phyloP scores from a whole-genome alignment of 2,329 filamentous ascomycete genomes.

The Neodidymelliopsis sp. region DNA sequence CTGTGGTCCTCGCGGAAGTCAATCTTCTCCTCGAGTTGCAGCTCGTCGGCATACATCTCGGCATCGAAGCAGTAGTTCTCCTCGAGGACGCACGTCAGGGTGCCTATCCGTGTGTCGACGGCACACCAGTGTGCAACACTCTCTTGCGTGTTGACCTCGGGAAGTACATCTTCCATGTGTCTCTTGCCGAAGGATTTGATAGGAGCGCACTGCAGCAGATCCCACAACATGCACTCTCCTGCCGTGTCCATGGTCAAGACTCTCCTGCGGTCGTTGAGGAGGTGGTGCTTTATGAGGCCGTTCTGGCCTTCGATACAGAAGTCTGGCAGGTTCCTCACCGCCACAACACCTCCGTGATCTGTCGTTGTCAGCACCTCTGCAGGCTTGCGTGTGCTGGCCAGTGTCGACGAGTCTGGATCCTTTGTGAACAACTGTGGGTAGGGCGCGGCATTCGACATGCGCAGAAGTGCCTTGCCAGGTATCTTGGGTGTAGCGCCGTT shows the following conservation, averaged over 20 bases:
- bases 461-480: conserved; percentile 77
- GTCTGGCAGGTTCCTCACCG: conserved; percentile 56
- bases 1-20: conserved; percentile 93
- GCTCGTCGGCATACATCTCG: conserved; percentile 94
- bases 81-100: conserved; percentile 87
- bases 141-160: conserved; percentile 84
- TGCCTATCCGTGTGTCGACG: conserved; percentile 91
- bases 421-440: conserved; percentile 68
- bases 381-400: conserved; percentile 62
- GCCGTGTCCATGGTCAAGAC: conserved; percentile 93
- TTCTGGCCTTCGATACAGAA: conserved; percentile 86
- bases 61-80: conserved; percentile 97
- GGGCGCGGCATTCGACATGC: conserved; percentile 82
- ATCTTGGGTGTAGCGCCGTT: conserved; percentile 65
- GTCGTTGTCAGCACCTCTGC: conserved; percentile 62
- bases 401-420: conserved; percentile 64
- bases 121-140: conserved; percentile 96
- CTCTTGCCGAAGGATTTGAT: conserved; percentile 93
- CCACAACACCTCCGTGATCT: conserved; percentile 42
- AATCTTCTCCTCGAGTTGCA: conserved; percentile 73
- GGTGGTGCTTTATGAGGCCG: conserved; percentile 89
- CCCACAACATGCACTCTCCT: conserved; percentile 94
- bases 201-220: conserved; percentile 88
- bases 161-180: conserved; percentile 90
- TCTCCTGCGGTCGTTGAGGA: conserved; percentile 88